Base-by-base conservation (phyloP, 1,284 basidiomycete species). In the Agroathelia rolfsii region DNA sequence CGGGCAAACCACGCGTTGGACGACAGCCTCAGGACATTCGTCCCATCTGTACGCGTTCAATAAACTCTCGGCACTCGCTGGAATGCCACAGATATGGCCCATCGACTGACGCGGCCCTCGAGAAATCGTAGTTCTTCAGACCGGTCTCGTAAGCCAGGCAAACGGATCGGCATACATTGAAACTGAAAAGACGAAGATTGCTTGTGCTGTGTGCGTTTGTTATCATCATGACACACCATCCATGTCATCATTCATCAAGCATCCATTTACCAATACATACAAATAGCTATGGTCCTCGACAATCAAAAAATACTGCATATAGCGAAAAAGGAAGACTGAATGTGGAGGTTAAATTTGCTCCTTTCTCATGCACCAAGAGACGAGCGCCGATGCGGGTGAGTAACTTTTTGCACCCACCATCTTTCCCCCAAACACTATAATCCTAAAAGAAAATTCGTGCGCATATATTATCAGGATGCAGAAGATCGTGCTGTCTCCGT, bases 141-240 rank as follows among this genome's bases (percentile, higher is more conserved):
- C 88, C 12, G 89, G 90, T 3, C 61, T 97, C 6, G 87, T 95
- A 31, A 84, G 65, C 37, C 90, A 94, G 57, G 92, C 94, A 2
- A 92, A 90, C 48, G 94, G 94, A 0, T 94, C 89, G 25, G 88
- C 88, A 7, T 98, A 96, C 51, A 82, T 97, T 42, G 94, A 98
- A 58, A 84, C 77, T 9, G 84, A 75, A 39, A 69, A 69, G 45
- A 85, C 88, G 0, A 98, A 97, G 62, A 76, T 97, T 42, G 89
- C 90, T 3, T 95, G 90, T 52, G 90, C 93, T 26, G 86, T 96
- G 84, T 94, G 46, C 47, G 79, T 58, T 4, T 22, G 27, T 30
- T 15, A 23, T 17, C 28, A 22, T 20, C 27, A 22, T 36, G 13
- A 13, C 10, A 19, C 5, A 15, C 21, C 3, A 32, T 38, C 27